These are phyloP conservation scores for Schizonepeta tenuifolia DNA, from an alignment of 257 asterid species.

Conservation along the genomic window DNA sequence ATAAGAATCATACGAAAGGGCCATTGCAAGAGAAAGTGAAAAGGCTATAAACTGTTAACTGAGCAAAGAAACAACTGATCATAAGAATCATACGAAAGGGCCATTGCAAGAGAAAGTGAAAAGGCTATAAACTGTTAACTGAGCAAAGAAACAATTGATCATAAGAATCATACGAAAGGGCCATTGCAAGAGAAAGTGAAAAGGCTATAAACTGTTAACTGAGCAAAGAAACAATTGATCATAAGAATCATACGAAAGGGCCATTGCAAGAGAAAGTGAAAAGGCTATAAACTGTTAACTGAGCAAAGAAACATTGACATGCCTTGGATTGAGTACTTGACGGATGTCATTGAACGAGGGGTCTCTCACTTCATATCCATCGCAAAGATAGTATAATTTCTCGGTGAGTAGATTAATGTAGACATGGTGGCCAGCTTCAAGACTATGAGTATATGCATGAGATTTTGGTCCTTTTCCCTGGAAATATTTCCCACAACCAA, in stretches of 20 bases:
- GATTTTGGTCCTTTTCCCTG: slow-evolving; percentile 98
- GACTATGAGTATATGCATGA: slow-evolving; percentile 97
- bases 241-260: slow-evolving; percentile 4
- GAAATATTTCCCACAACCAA: slow-evolving; percentile 96
- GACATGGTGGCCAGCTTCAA: slow-evolving; percentile 96
- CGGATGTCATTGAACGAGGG: slow-evolving; percentile 94
- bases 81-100: slow-evolving; percentile 4
- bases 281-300: background rate
- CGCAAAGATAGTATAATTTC: slow-evolving; percentile 96
- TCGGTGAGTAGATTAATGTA: slow-evolving; percentile 92
- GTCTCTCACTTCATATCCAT: slow-evolving; percentile 92
- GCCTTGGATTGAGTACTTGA: slow-evolving; percentile 93
- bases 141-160: slow-evolving; percentile 7
- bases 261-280: background rate
- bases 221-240: slow-evolving; percentile 7
- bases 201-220: background rate
- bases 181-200: background rate
- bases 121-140: background rate
- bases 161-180: slow-evolving; percentile 4
- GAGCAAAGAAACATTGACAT: slow-evolving; percentile 28
- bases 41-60: background rate
- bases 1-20: slow-evolving; percentile 4
- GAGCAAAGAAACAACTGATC: slow-evolving; percentile 7
- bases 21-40: background rate
- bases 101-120: background rate